Base-by-base conservation (phyloP, 129 eudicot species). In the Artemisia annua region DNA sequence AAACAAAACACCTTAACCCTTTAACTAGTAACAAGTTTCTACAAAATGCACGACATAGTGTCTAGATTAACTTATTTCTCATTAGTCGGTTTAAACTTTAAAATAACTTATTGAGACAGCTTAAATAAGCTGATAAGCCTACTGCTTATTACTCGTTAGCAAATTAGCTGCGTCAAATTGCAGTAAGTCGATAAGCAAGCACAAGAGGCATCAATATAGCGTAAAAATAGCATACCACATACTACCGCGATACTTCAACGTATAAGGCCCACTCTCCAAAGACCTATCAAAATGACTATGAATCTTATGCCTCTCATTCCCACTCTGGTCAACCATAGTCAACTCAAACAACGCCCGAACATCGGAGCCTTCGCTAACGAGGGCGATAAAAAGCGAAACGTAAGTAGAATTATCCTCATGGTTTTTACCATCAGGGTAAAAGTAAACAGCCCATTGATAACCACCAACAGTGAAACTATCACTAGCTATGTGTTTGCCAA, bases 231-330 rank as follows among this genome's bases (percentile, higher is more conserved):
- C 48, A 50, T 82, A 90, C 97, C 97, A 35, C 44, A 35, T 35
- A 72, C 97, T 90, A 54, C 97, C 97, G 3, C 97, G 77, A 61
- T 90, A 90, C 64, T 90, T 90, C 28, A 90, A 78, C 3, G 97
- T 90, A 65, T 90, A 90, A 0, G 97, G 97, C 18, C 97, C 97
- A 57, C 95, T 87, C 75, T 90, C 95, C 48, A 90, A 71, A 5
- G 95, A 81, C 8, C 97, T 80, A 83, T 90, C 97, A 44, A 90
- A 90, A 80, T 90, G 97, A 71, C 97, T 90, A 78, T 90, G 97
- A 66, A 90, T 86, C 53, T 90, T 90, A 65, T 90, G 89, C 80
- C 84, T 90, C 68, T 79, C 91, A 35, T 90, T 88, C 69, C 94
- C 97, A 57, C 95, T 86, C 80, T 90, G 97, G 39, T 90, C 97